Evolutionary conservation across 192 early-diverging fungal genomes (phyloP), one percentile per base, ranked within the genome.

Genomic region (Obelidium mucronatum): DNA sequence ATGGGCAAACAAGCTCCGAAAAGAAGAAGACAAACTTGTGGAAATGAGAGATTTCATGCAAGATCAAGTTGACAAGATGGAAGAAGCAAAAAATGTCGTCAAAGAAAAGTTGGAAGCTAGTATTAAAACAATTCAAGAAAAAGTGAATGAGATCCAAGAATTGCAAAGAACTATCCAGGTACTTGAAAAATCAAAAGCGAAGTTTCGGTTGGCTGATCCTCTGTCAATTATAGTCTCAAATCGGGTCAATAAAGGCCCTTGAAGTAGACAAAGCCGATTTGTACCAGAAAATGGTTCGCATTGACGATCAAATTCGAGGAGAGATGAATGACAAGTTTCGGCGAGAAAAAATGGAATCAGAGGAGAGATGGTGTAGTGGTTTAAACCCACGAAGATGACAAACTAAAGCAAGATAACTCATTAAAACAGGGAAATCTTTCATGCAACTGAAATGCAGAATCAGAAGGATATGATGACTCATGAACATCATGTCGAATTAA

Each of bases 131-230:
- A 40, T 81, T 81, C 55, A 73, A 31, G 76, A 84, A 39, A 81
- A 83, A 61, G 86, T 88, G 26, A 78, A 79, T 40, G 86, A 92
- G 67, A 91, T 88, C 84, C 83, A 84, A 22, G 71, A 67, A 28
- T 90, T 90, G 77, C 77, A 82, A 1, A 36, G 76, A 0, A 71
- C 35, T 34, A 79, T 88, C 61, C 65, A 85, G 59, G 77, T 72
- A 61, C 22, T 19, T 66, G 26, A 13, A 31, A 58, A 67, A 40
- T 66, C 40, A 11, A 39, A 42, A 37, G 58, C 53, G 30, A 40
- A 78, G 53, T 37, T 5, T n/a, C 52, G 54, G n/a, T 31, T 26
- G 65, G 8, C 30, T 30, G 13, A 54, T 1, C 30, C 35, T 61
- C 48, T 6, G 55, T 13, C 44, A 35, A 30, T 15, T 42, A 37